A percentile compares a stretch with the other conserved stretches of the same genome.
These are phyloP conservation scores for Sungouiella thailandica DNA, from an alignment of 805 yeast genomes.

Conservation along the genomic window DNA sequence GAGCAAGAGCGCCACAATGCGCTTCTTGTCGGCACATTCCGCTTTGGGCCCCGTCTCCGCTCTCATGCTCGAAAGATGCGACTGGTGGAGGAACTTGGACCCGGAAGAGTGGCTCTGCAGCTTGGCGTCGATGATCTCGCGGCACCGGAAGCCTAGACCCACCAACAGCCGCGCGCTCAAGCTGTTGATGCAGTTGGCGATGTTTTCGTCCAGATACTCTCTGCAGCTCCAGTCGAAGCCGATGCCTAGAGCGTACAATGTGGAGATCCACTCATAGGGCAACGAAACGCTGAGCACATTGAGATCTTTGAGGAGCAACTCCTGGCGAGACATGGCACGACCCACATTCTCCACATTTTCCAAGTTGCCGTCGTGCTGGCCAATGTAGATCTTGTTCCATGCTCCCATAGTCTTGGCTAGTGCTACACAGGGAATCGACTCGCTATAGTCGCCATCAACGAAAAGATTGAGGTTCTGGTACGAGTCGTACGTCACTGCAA, in stretches of 20 bases:
- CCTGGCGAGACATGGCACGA: slow-evolving; percentile 15
- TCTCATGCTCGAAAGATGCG: not conserved
- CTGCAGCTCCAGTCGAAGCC: slow-evolving; percentile 47
- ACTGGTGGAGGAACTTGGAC: not conserved
- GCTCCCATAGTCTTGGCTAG: slow-evolving; percentile 20
- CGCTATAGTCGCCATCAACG: slow-evolving; percentile 47
- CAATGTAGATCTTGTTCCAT: slow-evolving; percentile 37
- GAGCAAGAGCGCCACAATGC: slow-evolving; percentile 2
- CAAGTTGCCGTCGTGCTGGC: slow-evolving; percentile 17
- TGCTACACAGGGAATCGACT: slow-evolving; percentile 36
- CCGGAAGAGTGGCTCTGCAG: not conserved
- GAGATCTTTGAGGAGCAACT: slow-evolving; percentile 33
- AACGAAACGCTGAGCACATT: slow-evolving; percentile 33
- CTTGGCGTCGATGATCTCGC: slow-evolving; percentile 19
- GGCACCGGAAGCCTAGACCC: slow-evolving; percentile 28
- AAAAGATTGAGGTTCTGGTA: slow-evolving; percentile 38
- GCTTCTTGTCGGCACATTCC: slow-evolving; percentile 1
- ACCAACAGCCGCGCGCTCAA: slow-evolving; percentile 34
- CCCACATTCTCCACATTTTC: slow-evolving; percentile 3
- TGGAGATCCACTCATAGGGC: slow-evolving; percentile 47
- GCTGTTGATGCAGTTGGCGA: slow-evolving; percentile 37
- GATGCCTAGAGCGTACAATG: slow-evolving; percentile 40
- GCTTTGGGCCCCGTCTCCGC: not conserved
- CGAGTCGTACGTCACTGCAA: slow-evolving; percentile 34
- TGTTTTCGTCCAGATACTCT: slow-evolving; percentile 29